Percentiles rank a stretch among this genome's conserved stretches.
phyloP scores from a whole-genome alignment of 345 rosid genomes.

The Aquilaria malaccensis region DNA sequence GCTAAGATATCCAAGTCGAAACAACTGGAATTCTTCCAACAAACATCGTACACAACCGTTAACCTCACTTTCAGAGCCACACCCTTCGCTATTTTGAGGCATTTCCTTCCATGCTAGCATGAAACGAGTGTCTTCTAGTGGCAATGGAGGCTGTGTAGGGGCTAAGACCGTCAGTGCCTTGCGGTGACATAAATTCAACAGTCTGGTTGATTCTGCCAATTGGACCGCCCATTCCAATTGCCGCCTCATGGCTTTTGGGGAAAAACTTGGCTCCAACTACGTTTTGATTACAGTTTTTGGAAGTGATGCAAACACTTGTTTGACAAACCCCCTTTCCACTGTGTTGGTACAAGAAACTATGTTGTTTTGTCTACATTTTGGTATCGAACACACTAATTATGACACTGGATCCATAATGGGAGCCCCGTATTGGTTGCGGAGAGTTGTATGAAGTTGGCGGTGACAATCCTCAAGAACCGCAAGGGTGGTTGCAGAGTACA shows the following conservation, averaged over 20 bases:
- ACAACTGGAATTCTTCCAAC: slow-evolving; percentile 81
- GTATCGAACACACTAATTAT: slow-evolving; percentile 76
- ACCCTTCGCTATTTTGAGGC: slow-evolving; percentile 77
- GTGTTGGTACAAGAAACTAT: slow-evolving; percentile 52
- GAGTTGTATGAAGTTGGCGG: slow-evolving; percentile 72
- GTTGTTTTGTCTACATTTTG: slow-evolving; percentile 74
- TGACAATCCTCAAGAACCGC: slow-evolving; percentile 61
- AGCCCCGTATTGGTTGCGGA: slow-evolving; percentile 64
- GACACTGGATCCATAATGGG: slow-evolving; percentile 85
- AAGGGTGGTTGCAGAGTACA: slow-evolving; percentile 50
- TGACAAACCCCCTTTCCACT: slow-evolving; percentile 74
- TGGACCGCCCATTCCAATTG: slow-evolving; percentile 34
- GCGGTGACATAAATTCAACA: slow-evolving; percentile 68
- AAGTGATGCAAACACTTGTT: slow-evolving; percentile 32
- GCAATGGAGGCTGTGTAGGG: slow-evolving; percentile 83
- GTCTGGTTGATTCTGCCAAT: slow-evolving; percentile 56
- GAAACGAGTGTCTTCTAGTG: slow-evolving; percentile 54
- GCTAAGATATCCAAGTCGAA: slow-evolving; percentile 78
- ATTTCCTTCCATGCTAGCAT: slow-evolving; percentile 70
- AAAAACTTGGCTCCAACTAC: slow-evolving; percentile 72
- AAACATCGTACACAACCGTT: slow-evolving; percentile 67
- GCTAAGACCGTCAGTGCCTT: slow-evolving; percentile 85
- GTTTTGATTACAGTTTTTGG: slow-evolving; percentile 55
- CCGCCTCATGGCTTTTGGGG: slow-evolving; percentile 68
- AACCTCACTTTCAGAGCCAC: slow-evolving; percentile 80